phyloP scores from a whole-genome alignment of 345 rosid genomes.

The Triadica sebifera region DNA sequence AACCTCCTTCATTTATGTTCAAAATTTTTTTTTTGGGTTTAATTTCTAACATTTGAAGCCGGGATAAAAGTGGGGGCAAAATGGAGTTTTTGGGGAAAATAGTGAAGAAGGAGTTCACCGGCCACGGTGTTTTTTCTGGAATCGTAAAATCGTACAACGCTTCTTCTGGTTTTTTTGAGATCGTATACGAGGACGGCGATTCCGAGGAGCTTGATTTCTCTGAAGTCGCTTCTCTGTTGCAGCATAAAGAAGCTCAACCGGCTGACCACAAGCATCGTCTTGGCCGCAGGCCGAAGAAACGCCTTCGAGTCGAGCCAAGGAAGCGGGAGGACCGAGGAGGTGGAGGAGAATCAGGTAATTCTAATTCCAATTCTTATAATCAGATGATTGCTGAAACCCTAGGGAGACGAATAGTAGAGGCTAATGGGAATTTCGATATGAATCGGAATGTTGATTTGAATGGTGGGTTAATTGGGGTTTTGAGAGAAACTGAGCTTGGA shows the following conservation, averaged over 20 bases:
- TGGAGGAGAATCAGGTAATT: constrained; percentile 10
- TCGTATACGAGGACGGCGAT: constrained; percentile 62
- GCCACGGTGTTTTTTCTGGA: constrained; percentile 45
- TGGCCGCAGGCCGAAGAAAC: constrained; percentile 41
- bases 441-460: constrained; percentile 26
- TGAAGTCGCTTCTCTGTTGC: constrained; percentile 44
- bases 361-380: constrained; percentile 3
- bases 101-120: constrained; percentile 53
- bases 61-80: neutral
- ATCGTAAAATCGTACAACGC: constrained; percentile 57
- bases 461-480: constrained; percentile 11
- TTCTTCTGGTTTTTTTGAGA: constrained; percentile 49
- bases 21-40: neutral
- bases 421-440: constrained; percentile 13
- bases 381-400: constrained; percentile 31
- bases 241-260: constrained; percentile 13
- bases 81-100: constrained; percentile 72
- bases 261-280: constrained; percentile 44
- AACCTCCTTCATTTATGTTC: neutral
- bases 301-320: constrained; percentile 11
- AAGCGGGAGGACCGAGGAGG: constrained; percentile 11
- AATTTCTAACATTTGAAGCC: neutral
- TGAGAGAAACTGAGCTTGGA: constrained; percentile 5
- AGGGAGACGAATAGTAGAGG: constrained; percentile 26
- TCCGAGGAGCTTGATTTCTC: constrained; percentile 54